Base-by-base conservation (phyloP, 257 asterid genomes). In the Nicotiana otophora region DNA sequence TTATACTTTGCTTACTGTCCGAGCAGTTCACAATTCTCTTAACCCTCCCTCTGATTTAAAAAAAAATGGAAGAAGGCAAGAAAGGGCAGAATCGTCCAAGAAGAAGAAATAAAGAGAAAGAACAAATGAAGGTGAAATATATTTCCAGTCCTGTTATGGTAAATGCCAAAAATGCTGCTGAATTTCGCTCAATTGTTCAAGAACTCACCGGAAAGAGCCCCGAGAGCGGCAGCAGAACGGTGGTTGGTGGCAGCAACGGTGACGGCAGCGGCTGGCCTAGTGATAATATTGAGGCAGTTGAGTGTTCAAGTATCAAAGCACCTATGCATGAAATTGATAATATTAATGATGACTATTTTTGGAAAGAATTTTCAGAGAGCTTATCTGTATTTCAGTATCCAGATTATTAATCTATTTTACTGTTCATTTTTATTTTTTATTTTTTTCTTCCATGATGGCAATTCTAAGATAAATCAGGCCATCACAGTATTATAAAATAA, bases 101-200 rank as follows among this genome's bases (percentile, higher is more conserved):
- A 15, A 74, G 62, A 26, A 36, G 33, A 58, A 28, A 5, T 58
- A 26, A 74, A 48, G 16, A 23, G 26, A 72, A 72, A 54, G 87
- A 82, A 42, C 84, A 86, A 0, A 17, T 82, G 81, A 88, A 77
- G 83, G 89, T 88, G 81, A 88, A 81, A 84, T 88, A 86, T 46
- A 86, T 88, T 39, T 84, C 86, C 11, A 83, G 82, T 83, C 89
- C 89, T 15, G 75, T 86, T 4, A 67, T 36, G 80, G 85, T 88
- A 23, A 86, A 80, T 54, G 89, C 91, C 5, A 84, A 81, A 63
- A 81, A 66, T 82, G 85, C 89, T n/a, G 16, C 53, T 19, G 91
- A 88, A 82, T 88, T 88, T 36, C 82, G 88, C 69, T 48, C 81
- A 1, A 86, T 86, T n/a, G 89, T 88, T 80, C 91, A 88, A 81